Base-by-base conservation (phyloP, 495 filamentous ascomycete species). In the Endocarpon pusillum region DNA sequence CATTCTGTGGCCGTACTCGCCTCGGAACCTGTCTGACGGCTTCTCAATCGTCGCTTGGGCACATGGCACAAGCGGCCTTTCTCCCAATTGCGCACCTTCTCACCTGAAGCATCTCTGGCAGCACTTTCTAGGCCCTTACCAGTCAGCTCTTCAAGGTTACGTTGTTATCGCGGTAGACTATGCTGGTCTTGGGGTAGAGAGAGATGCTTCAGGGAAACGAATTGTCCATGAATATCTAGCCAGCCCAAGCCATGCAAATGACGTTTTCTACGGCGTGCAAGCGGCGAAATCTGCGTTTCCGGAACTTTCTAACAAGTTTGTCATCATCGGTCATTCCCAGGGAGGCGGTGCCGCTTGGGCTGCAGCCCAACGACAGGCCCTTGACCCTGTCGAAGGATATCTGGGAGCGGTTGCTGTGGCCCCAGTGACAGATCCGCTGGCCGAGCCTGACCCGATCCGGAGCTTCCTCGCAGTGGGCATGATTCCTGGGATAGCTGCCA, bases 101-200 rank as follows among this genome's bases (percentile, higher is more conserved):
- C 40, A 59, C 17, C 35, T 55, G 21, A 46, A 54, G 12, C 49
- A 46, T 15, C 54, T 71, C 1, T 53, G 41, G 51, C 56, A 64
- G 20, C 43, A 53, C 15, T 49, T 51, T 35, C 19, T 44, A 19
- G 53, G 49, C 3, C 52, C 57, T 5, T 61, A 48, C 35, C 34
- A 46, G 1, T 44, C 67, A 4, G 61, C 53, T 0, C 35, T 52
- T 1, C 45, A 51, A 1, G 65, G 66, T 9, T 67, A 62, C 39
- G 66, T 57, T 3, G 56, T 66, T 9, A 53, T 71, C 2, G 63
- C 54, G 0, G 45, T 65, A 0, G 66, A 71, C 43, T 69, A 64
- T 39, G 61, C 55, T 12, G 66, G 66, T 1, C 57, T 71, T 0
- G 66, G 66, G 19, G 46, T 66, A 16, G 32, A 23, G 11, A 45